Base-by-base conservation (phyloP, 2,329 filamentous ascomycete genomes). In the Emydomyces testavorans region DNA sequence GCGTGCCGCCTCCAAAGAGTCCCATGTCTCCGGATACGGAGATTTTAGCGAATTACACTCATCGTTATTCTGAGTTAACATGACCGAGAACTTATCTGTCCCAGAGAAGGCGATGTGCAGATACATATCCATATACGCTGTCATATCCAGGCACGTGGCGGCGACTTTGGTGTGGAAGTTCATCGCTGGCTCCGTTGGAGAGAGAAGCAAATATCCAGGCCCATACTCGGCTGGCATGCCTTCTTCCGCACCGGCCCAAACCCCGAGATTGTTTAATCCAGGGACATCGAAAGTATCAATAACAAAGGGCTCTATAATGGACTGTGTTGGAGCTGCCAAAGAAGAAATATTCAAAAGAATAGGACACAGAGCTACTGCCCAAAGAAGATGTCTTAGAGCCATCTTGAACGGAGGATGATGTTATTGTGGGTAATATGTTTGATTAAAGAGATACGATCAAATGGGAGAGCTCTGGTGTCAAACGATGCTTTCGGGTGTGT, bases 191-290 rank as follows among this genome's bases (percentile, higher is more conserved):
- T 82, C 75, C 23, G 71, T 71, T 8, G 77, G 78, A 52, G 70
- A 71, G 52, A 83, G 71, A 6, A 70, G 75, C 52, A 83, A 64
- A 51, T 68, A 70, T 51, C 71, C 72, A 44, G 63, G 62, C n/a
- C 68, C 67, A 55, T 75, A 75, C 10, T 71, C 72, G 20, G 76
- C 61, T 4, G 63, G 67, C 57, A 81, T 72, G 13, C 71, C 70
- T 50, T 83, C 79, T 39, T 80, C 78, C n/a, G 70, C 70, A 7
- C 81, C 80, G 60, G 83, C 80, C 74, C 78, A 84, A 61, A 77
- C 73, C 2, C 74, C 75, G 2, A 83, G 70, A 15, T 75, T 71
- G 57, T 85, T 84, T 21, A 63, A 70, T 51, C 70, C 64, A 2
- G 62, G 49, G 53, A 69, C 70, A 29, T 63, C 63, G 53, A 85